Evolutionary conservation across 805 yeast species (phyloP).

Genomic region (Monosporozyma siamensis): DNA sequence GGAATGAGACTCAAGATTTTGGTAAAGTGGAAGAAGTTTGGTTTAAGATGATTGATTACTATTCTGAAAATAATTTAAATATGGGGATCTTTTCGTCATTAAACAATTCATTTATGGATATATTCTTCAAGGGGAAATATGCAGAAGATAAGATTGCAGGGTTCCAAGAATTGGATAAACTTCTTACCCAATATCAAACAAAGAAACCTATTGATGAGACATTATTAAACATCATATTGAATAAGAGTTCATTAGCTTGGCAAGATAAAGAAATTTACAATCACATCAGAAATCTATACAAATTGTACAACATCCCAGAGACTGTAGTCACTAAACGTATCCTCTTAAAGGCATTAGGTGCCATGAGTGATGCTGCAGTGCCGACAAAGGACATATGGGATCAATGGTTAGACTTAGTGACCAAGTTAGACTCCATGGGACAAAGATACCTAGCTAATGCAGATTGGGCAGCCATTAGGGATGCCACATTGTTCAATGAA

Average conservation of each 20-base stretch:
- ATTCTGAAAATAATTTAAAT: slow-evolving; percentile 39
- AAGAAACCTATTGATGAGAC: slow-evolving; percentile 54
- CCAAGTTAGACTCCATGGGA: slow-evolving; percentile 39
- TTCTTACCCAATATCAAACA: slow-evolving; percentile 41
- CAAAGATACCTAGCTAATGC: slow-evolving; percentile 61
- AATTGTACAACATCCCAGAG: slow-evolving; percentile 41
- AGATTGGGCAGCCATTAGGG: slow-evolving; percentile 73
- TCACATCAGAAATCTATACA: slow-evolving; percentile 48
- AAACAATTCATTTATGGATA: slow-evolving; percentile 53
- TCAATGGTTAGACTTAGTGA: slow-evolving; percentile 44
- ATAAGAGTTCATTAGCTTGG: slow-evolving; percentile 51
- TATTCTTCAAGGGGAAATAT: slow-evolving; percentile 48
- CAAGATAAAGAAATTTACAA: slow-evolving; percentile 48
- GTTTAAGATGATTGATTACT: slow-evolving; percentile 48
- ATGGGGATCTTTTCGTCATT: slow-evolving; percentile 60
- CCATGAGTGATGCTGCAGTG: slow-evolving; percentile 34
- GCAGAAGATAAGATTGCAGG: slow-evolving; percentile 41
- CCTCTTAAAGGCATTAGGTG: slow-evolving; percentile 56
- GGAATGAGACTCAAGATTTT: slow-evolving; percentile 44
- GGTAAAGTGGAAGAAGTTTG: slow-evolving; percentile 48
- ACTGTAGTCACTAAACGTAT: slow-evolving; percentile 64
- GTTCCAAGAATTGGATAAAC: slow-evolving; percentile 40
- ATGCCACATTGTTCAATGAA: slow-evolving; percentile 41
- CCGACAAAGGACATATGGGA: slow-evolving; percentile 42
- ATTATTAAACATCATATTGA: slow-evolving; percentile 60